Conservation (phyloP, 2,329 filamentous ascomycete species). For the Penicillium janthinellum region DNA sequence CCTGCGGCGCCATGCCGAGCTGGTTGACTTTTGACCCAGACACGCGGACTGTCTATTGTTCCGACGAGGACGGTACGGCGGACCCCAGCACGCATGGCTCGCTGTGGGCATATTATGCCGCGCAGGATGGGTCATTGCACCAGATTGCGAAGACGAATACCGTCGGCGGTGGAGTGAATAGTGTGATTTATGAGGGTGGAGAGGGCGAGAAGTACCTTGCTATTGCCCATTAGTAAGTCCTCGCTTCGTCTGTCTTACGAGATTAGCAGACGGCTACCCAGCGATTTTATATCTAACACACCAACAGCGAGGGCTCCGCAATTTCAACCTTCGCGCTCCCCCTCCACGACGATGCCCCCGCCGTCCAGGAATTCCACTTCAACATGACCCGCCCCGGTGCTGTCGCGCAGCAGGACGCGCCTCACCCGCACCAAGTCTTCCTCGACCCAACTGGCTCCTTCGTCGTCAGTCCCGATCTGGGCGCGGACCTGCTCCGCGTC, state of each 20-base stretch:
- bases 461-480: conserved; percentile 66
- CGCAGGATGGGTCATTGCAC: conserved; percentile 22
- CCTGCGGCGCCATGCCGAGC: conserved; percentile 40
- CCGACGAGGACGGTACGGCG: conserved; percentile 34
- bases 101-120: conserved; percentile 28
- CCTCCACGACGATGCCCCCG: conserved; percentile 12
- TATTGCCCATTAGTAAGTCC: conserved; percentile 43
- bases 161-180: conserved; percentile 37
- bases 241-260: neutral
- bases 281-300: conserved; percentile 7
- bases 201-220: conserved; percentile 33
- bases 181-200: conserved; percentile 34
- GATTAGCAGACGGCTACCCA: neutral
- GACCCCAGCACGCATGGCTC: conserved; percentile 32
- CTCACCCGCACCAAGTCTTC: conserved; percentile 67
- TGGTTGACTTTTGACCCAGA: conserved; percentile 38
- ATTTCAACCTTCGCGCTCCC: conserved; percentile 39
- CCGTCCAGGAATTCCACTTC: conserved; percentile 48
- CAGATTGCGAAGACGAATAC: conserved; percentile 26
- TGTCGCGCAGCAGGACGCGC: conserved; percentile 54
- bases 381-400: conserved; percentile 40
- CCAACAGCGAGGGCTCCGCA: conserved; percentile 31
- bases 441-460: conserved; percentile 67
- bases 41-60: conserved; percentile 36
- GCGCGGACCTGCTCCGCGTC: conserved; percentile 63